phyloP scores from a whole-genome alignment of 371 early-diverging fungal genomes.

The Mucor mucedo region DNA sequence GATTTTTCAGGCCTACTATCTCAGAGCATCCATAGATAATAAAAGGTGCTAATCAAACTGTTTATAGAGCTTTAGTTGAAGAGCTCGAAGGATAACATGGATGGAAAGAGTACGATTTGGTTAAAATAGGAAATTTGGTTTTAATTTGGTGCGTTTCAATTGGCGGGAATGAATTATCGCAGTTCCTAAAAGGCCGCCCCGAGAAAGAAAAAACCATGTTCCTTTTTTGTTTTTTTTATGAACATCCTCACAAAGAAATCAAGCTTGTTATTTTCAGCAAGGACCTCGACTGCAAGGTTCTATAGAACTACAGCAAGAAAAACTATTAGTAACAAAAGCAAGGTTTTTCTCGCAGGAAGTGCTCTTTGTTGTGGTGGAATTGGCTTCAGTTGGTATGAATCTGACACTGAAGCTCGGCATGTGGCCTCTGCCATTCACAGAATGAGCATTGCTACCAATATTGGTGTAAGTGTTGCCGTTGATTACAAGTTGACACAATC shows the following conservation, averaged over 20 bases:
- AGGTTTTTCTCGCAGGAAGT: background rate
- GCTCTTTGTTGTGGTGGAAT: constrained; percentile 10
- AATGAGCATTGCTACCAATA: constrained; percentile 44
- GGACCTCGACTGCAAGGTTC: background rate
- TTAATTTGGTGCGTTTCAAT: too few species aligned
- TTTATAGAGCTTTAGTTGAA: too few species aligned
- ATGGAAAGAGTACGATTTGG: too few species aligned
- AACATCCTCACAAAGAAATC: background rate
- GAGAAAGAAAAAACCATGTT: background rate
- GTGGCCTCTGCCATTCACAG: constrained; percentile 45
- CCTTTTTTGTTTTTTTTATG: background rate
- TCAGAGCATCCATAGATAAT: too few species aligned
- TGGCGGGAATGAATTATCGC: too few species aligned
- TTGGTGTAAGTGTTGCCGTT: constrained; percentile 51
- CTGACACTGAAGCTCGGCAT: constrained; percentile 44
- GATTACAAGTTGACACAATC: constrained; percentile 67
- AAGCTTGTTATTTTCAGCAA: background rate
- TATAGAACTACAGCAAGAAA: background rate
- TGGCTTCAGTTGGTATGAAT: constrained; percentile 23
- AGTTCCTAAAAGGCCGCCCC: too few species aligned
- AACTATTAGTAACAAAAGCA: background rate
- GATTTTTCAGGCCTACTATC: too few species aligned
- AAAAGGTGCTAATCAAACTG: too few species aligned
- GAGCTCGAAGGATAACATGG: too few species aligned
- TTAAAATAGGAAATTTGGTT: too few species aligned